Evolutionary conservation across 208 protist genomes (phyloP).

Genomic region (Trypanosoma theileri): DNA sequence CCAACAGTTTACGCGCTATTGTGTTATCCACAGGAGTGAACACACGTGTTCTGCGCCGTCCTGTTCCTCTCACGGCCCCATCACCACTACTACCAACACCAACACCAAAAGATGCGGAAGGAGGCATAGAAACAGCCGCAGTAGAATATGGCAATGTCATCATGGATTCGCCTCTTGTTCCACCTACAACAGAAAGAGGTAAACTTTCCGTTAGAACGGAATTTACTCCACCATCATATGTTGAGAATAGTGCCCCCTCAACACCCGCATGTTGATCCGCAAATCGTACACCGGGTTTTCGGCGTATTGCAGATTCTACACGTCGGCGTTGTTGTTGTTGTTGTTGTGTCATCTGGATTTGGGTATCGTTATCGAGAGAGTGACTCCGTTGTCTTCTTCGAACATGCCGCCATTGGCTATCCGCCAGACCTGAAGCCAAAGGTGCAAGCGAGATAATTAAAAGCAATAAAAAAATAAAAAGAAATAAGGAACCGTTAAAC

Average conservation of each 20-base stretch:
- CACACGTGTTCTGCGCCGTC: background rate
- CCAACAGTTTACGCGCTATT: background rate
- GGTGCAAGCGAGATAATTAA: slow-evolving; percentile 42
- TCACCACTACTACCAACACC: too few species aligned
- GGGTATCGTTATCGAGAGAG: background rate
- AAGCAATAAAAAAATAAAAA: slow-evolving; percentile 46
- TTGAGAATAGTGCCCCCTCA: background rate
- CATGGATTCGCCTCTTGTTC: background rate
- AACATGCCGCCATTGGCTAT: slow-evolving; percentile 33
- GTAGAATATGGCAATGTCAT: background rate
- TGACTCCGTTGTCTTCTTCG: slow-evolving; percentile 21
- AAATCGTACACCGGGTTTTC: background rate
- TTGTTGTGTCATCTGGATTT: background rate
- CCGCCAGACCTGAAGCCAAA: slow-evolving; percentile 37
- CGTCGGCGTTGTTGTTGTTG: background rate
- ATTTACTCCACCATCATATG: background rate
- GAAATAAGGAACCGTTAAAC: slow-evolving; percentile 40
- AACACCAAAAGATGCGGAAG: too few species aligned
- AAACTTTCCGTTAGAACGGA: background rate
- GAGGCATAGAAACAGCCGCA: background rate
- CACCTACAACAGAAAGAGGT: background rate
- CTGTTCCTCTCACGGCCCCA: background rate
- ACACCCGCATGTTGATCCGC: background rate
- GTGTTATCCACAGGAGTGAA: background rate
- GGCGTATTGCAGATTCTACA: background rate